Conservation (phyloP, 768 basidiomycete species). For the Pisolithus marmoratus region DNA sequence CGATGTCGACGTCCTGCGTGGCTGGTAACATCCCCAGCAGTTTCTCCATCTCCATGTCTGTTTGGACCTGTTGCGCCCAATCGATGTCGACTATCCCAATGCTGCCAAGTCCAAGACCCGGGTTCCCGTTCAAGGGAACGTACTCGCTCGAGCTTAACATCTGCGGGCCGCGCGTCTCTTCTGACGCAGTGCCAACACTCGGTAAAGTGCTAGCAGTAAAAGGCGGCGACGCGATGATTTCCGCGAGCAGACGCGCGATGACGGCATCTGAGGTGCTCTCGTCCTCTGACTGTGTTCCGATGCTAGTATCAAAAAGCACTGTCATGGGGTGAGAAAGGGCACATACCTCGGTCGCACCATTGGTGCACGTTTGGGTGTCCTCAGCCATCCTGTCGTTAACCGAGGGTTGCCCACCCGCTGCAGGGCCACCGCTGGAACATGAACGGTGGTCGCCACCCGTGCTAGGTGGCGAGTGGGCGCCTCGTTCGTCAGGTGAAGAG, state of each 20-base stretch:
- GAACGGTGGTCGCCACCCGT: constrained; percentile 86
- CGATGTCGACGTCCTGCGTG: constrained; percentile 25
- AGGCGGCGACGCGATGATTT: constrained; percentile 31
- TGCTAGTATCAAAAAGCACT: constrained; percentile 9
- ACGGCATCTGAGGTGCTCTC: constrained; percentile 42
- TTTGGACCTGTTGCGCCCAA: constrained; percentile 23
- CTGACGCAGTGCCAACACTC: constrained; percentile 27
- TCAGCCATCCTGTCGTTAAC: constrained; percentile 23
- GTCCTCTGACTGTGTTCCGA: constrained; percentile 35
- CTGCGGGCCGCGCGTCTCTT: constrained; percentile 23
- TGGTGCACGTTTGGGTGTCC: constrained; percentile 11
- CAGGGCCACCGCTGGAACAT: constrained; percentile 66
- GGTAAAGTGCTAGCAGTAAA: constrained; percentile 27
- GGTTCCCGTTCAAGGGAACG: constrained; percentile 5
- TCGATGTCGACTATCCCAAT: constrained; percentile 16
- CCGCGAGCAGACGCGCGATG: constrained; percentile 29
- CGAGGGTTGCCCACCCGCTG: constrained; percentile 75
- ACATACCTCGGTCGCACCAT: constrained; percentile 32
- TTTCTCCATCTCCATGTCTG: constrained; percentile 57
- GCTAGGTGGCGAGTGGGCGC: constrained; percentile 94
- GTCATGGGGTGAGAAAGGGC: constrained; percentile 11
- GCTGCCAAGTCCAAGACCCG: constrained; percentile 14
- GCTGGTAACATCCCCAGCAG: constrained; percentile 49
- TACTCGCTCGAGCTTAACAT: constrained; percentile 16
- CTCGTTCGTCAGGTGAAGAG: constrained; percentile 28